These are phyloP conservation scores for Lipomyces yamadae DNA, from an alignment of 805 yeast species.

Conservation along the genomic window DNA sequence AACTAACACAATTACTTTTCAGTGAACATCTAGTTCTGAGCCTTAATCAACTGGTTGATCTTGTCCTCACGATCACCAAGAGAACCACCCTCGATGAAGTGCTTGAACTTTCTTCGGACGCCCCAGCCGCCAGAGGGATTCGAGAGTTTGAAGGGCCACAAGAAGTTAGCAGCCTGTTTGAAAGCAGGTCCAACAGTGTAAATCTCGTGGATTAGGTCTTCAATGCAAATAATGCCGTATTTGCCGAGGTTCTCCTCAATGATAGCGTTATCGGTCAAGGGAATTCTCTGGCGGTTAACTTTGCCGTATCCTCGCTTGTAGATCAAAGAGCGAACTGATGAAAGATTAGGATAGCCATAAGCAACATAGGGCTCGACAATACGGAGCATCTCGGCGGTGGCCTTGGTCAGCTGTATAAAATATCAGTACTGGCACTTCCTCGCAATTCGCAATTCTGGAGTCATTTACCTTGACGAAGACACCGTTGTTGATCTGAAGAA, in stretches of 20 bases:
- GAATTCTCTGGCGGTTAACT: constrained; percentile 76
- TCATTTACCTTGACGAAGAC: constrained; percentile 59
- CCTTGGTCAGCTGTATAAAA: constrained; percentile 61
- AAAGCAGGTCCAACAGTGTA: constrained; percentile 83
- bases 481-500: constrained; percentile 80
- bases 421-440: neutral
- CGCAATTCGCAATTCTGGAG: neutral
- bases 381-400: constrained; percentile 75
- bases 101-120: constrained; percentile 78
- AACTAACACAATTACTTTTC: constrained; percentile 7
- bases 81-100: constrained; percentile 84
- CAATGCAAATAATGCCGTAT: constrained; percentile 74
- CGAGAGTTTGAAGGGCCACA: constrained; percentile 84
- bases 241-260: constrained; percentile 73
- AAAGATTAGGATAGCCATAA: constrained; percentile 78
- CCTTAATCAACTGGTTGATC: constrained; percentile 69
- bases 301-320: constrained; percentile 88
- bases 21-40: constrained; percentile 32
- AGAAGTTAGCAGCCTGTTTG: constrained; percentile 84
- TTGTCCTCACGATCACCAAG: constrained; percentile 81
- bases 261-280: constrained; percentile 71
- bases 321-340: constrained; percentile 72
- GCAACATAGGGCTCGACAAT: constrained; percentile 82
- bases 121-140: constrained; percentile 86
- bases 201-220: constrained; percentile 81